These are phyloP conservation scores for Fusarium pseudocircinatum DNA, from an alignment of 2,329 filamentous ascomycete genomes.

Conservation along the genomic window DNA sequence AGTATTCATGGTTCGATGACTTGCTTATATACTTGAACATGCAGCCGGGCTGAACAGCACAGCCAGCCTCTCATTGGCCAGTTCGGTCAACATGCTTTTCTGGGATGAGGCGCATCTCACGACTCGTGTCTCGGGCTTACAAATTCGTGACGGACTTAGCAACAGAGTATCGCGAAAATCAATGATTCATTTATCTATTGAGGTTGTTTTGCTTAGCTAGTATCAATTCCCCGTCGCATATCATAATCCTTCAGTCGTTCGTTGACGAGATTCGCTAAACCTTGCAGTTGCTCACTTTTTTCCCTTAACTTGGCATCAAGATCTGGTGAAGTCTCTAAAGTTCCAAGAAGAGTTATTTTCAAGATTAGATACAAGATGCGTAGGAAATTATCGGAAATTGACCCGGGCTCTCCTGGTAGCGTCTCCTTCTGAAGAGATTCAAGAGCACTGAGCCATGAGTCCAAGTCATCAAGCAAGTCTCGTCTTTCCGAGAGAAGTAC, in stretches of 20 bases:
- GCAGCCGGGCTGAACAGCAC: background rate
- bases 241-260: conserved; percentile 47
- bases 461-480: conserved; percentile 45
- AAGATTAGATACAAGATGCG: conserved; percentile 49
- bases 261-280: conserved; percentile 41
- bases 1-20: background rate
- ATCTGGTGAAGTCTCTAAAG: conserved; percentile 45
- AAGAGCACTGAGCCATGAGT: conserved; percentile 47
- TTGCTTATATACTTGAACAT: conserved; percentile 12
- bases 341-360: conserved; percentile 48
- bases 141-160: background rate
- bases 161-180: fast-evolving
- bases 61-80: conserved; percentile 15
- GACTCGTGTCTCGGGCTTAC: background rate
- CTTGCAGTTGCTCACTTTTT: conserved; percentile 47
- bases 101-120: background rate
- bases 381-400: conserved; percentile 48
- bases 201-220: too few species aligned
- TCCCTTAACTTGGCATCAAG: conserved; percentile 40
- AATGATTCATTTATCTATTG: background rate
- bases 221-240: background rate
- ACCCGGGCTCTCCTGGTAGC: conserved; percentile 32
- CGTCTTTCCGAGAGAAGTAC: conserved; percentile 45
- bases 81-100: conserved; percentile 26
- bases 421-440: conserved; percentile 35